A percentile compares a stretch with the other conserved stretches of the same genome.
Conservation (phyloP, 805 yeast genomes). For the Zygosaccharomyces kombuchaensis region DNA sequence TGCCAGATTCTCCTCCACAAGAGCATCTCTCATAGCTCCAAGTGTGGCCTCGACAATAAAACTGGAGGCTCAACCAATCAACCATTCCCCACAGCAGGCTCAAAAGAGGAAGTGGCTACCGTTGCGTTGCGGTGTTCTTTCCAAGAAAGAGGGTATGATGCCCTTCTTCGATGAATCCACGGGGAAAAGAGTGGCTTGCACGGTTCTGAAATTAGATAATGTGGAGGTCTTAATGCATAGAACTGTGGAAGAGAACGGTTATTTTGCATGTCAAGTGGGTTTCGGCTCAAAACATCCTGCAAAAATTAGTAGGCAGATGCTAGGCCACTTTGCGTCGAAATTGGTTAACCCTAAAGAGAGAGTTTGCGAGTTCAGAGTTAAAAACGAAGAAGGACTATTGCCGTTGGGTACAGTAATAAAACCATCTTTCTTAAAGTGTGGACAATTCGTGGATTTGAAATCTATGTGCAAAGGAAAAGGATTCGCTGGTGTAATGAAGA, state of each 20-base stretch:
- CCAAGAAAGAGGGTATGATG: slow-evolving; percentile 86
- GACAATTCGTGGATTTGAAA: slow-evolving; percentile 78
- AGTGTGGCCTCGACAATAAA: slow-evolving; percentile 29
- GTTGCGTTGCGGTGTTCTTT: slow-evolving; percentile 77
- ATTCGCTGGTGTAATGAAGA: slow-evolving; percentile 96
- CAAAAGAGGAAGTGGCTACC: slow-evolving; percentile 70
- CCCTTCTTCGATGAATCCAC: slow-evolving; percentile 63
- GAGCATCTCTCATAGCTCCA: slow-evolving; percentile 36
- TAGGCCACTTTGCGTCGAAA: slow-evolving; percentile 77
- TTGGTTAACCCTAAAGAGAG: slow-evolving; percentile 77
- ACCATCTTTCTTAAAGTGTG: slow-evolving; percentile 80
- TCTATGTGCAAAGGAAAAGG: slow-evolving; percentile 91
- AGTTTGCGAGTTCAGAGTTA: slow-evolving; percentile 75
- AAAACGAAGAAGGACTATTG: slow-evolving; percentile 57
- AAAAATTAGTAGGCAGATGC: slow-evolving; percentile 58
- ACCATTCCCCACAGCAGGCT: slow-evolving; percentile 65
- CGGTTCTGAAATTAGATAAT: slow-evolving; percentile 81
- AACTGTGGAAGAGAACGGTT: slow-evolving; percentile 70
- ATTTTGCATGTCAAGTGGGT: slow-evolving; percentile 83
- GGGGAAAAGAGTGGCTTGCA: slow-evolving; percentile 75
- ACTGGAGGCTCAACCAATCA: slow-evolving; percentile 44
- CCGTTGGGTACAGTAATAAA: slow-evolving; percentile 73
- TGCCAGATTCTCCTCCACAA: slow-evolving; percentile 15
- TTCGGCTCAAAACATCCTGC: slow-evolving; percentile 62
- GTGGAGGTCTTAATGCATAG: slow-evolving; percentile 79